Evolutionary conservation across 2,329 filamentous ascomycete species (phyloP).

Genomic region (Cordyceps pruinosa): DNA sequence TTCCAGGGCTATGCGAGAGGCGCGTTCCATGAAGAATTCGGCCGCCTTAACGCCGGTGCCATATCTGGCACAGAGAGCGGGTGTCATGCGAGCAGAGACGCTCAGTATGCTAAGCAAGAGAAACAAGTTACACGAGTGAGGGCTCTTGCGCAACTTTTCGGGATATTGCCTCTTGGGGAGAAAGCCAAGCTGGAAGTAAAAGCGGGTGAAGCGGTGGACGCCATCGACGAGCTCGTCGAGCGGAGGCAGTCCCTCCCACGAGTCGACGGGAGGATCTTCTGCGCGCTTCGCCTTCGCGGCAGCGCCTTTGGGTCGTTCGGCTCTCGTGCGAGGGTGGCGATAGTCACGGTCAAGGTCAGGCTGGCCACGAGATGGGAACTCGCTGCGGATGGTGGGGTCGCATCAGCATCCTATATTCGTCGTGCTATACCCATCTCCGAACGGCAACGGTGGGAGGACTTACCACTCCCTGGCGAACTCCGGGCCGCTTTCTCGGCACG

Average conservation of each 20-base stretch:
- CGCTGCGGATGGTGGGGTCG: conserved; percentile 25
- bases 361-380: conserved; percentile 47
- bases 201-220: conserved; percentile 44
- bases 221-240: conserved; percentile 44
- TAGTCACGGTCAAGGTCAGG: conserved; percentile 49
- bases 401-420: background rate
- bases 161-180: conserved; percentile 47
- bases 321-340: conserved; percentile 46
- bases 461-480: conserved; percentile 42
- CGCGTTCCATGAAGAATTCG: conserved; percentile 46
- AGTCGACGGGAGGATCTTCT: conserved; percentile 22
- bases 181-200: conserved; percentile 55
- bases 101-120: conserved; percentile 49
- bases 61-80: conserved; percentile 39
- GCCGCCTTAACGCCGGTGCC: conserved; percentile 45
- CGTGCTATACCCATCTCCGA: background rate
- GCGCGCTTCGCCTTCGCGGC: conserved; percentile 27
- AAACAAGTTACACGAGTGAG: conserved; percentile 45
- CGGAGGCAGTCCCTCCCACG: conserved; percentile 45
- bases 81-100: conserved; percentile 49
- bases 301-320: conserved; percentile 39
- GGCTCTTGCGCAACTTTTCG: conserved; percentile 38
- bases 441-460: conserved; percentile 18
- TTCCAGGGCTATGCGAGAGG: conserved; percentile 38
- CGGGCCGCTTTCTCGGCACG: conserved; percentile 44